Evolutionary conservation across 768 basidiomycete genomes (phyloP).

Genomic region (Hygrophorus russula): DNA sequence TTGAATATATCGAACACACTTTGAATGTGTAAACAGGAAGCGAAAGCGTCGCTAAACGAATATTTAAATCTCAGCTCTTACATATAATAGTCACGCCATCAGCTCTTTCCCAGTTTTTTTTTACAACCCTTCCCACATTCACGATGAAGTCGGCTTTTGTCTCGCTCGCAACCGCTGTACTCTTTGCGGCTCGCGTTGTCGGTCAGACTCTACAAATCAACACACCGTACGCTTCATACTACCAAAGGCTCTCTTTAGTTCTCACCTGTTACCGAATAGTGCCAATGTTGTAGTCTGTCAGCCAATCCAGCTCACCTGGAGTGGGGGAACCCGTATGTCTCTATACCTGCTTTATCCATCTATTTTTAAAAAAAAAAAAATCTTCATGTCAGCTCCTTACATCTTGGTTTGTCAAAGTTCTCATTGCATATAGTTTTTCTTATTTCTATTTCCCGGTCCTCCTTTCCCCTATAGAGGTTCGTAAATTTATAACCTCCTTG

Average conservation of each 20-base stretch:
- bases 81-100: background rate
- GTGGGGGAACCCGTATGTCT: conserved; percentile 43
- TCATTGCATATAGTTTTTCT: conserved; percentile 2
- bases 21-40: too few relatives aligned
- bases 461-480: conserved; percentile 25
- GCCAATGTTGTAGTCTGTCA: conserved; percentile 41
- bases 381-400: conserved; percentile 39
- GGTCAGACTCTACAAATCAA: conserved; percentile 45
- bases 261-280: conserved; percentile 19
- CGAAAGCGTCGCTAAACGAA: too few relatives aligned
- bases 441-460: background rate
- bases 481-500: background rate
- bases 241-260: background rate
- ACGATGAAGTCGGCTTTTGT: conserved; percentile 40
- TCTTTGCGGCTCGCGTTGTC: conserved; percentile 28
- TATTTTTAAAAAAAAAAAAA: too few relatives aligned
- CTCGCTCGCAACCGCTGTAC: conserved; percentile 26
- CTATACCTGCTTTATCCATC: background rate
- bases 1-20: too few relatives aligned
- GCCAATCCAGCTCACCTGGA: conserved; percentile 43
- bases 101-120: background rate
- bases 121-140: conserved; percentile 15
- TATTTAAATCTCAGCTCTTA: background rate
- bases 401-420: conserved; percentile 41
- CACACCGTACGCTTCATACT: conserved; percentile 50